phyloP scores from a whole-genome alignment of 768 basidiomycete species.

The Leccinum fibrillosum region DNA sequence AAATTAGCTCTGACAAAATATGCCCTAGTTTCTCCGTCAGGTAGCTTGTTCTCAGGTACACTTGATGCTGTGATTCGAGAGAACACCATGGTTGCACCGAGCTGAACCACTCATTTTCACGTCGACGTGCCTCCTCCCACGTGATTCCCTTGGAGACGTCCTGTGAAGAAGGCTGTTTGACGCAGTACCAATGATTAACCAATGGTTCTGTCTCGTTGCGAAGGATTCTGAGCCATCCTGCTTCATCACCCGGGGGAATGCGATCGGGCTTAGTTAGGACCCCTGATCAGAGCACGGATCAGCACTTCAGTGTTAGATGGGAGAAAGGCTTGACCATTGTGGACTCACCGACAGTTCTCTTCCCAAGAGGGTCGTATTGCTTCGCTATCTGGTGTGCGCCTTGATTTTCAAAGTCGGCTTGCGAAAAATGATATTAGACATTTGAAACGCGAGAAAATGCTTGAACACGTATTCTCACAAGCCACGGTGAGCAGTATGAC shows the following conservation, averaged over 20 bases:
- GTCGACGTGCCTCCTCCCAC: slow-evolving; percentile 59
- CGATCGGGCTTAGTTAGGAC: slow-evolving; percentile 72
- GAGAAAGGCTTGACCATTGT: slow-evolving; percentile 45
- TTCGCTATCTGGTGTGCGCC: slow-evolving; percentile 67
- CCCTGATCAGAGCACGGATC: slow-evolving; percentile 1
- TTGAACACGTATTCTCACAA: slow-evolving; percentile 24
- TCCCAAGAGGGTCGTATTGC: slow-evolving; percentile 55
- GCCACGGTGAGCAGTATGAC: slow-evolving; percentile 68
- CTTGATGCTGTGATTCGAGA: slow-evolving; percentile 47
- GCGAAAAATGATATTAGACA: slow-evolving; percentile 37
- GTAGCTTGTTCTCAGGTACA: slow-evolving; percentile 53
- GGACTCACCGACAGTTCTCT: slow-evolving; percentile 62
- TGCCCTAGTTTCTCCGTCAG: slow-evolving; percentile 58
- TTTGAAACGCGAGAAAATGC: not conserved
- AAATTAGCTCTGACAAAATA: slow-evolving; percentile 61
- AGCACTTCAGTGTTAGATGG: slow-evolving; percentile 29
- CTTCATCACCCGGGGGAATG: slow-evolving; percentile 30
- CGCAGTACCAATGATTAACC: slow-evolving; percentile 35
- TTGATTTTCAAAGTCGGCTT: slow-evolving; percentile 83
- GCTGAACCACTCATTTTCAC: slow-evolving; percentile 59
- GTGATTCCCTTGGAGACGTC: slow-evolving; percentile 27
- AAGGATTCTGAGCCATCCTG: slow-evolving; percentile 53
- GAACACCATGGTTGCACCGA: slow-evolving; percentile 50
- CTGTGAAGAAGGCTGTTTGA: slow-evolving; percentile 38
- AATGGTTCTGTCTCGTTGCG: slow-evolving; percentile 44